Evolutionary conservation across 306 rosid species (phyloP), one percentile per base, ranked within the genome.

Genomic region (Cucurbita argyrosperma): DNA sequence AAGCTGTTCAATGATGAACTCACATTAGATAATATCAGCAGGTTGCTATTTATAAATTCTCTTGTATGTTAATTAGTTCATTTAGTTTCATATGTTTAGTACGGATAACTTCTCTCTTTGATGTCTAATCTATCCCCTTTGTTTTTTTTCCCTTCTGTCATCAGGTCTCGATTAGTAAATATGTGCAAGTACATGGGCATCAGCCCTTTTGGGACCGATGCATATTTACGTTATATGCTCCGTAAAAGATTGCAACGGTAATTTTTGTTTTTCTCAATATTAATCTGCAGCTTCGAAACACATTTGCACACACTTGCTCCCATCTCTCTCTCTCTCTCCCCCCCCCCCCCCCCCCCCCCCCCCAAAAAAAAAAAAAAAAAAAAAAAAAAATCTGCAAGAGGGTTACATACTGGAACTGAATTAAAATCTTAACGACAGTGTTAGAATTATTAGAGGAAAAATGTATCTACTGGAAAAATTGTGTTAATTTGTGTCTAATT

Each of bases 171-270:
- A n/a, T 76, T 94, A 81, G 95, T 94, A 71, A 90, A 83, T 79
- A 94, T 94, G 96, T 94, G 97, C 96, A 94, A 94, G 81, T 94
- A 94, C 83, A 94, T 94, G 98, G 97, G 92, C 57, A 89, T 94
- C 66, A 85, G 87, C 83, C 96, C 96, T 43, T 89, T 83, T 39
- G 96, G 96, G 18, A 90, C 96, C 10, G 96, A 94, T 87, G 90
- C 95, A 38, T 89, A 94, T 86, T 82, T 90, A 76, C 87, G 97
- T 19, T 89, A 83, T 78, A 90, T 94, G 98, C 90, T 94, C 74
- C 85, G 97, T 21, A 86, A 84, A 73, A 84, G 87, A 73, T 83
- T 94, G 71, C 92, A 42, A 68, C 76, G 84, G 98, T 94, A 79
- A 77, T 82, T 66, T 45, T 0, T 61, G 18, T 18, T 23, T 53